Percentiles rank a stretch among this genome's conserved stretches.
phyloP scores from a whole-genome alignment of 2,329 filamentous ascomycete genomes.

The Chrysosporium keratinophilum region DNA sequence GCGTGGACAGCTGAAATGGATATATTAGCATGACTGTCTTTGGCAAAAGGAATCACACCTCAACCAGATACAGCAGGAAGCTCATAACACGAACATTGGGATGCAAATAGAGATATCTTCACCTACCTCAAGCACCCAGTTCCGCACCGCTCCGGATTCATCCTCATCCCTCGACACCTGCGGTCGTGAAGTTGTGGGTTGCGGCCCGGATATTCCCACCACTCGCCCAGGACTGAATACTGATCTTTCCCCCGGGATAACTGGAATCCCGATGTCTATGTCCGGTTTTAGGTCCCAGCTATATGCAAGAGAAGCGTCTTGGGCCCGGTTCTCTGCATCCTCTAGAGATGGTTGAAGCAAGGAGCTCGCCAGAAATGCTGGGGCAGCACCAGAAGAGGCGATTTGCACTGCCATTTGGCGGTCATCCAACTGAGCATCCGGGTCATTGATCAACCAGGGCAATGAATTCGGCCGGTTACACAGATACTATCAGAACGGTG shows the following conservation, averaged over 20 bases:
- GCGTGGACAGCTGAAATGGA: slow-evolving; percentile 7
- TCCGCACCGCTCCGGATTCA: neutral
- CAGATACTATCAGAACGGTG: too few relatives aligned
- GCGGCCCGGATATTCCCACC: slow-evolving; percentile 14
- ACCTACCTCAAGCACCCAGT: slow-evolving; percentile 8
- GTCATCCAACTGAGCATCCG: neutral
- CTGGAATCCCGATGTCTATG: slow-evolving; percentile 8
- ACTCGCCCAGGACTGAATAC: slow-evolving; percentile 13
- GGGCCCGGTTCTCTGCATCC: neutral
- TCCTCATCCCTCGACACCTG: slow-evolving; percentile 1
- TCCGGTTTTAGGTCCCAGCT: slow-evolving; percentile 8
- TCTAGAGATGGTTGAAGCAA: slow-evolving; percentile 3
- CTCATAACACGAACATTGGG: too few relatives aligned
- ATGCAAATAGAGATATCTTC: neutral
- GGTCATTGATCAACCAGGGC: too few relatives aligned
- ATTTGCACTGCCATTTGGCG: neutral
- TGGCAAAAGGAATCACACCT: neutral
- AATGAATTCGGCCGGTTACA: too few relatives aligned
- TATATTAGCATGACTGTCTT: neutral
- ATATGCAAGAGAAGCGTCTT: neutral
- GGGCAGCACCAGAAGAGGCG: neutral
- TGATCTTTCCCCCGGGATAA: slow-evolving; percentile 1
- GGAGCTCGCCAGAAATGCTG: slow-evolving; percentile 14
- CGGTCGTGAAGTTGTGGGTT: neutral
- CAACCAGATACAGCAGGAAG: neutral